These are phyloP conservation scores for Wickerhamiella sorbophila DNA, from an alignment of 805 yeast species.

Conservation along the genomic window DNA sequence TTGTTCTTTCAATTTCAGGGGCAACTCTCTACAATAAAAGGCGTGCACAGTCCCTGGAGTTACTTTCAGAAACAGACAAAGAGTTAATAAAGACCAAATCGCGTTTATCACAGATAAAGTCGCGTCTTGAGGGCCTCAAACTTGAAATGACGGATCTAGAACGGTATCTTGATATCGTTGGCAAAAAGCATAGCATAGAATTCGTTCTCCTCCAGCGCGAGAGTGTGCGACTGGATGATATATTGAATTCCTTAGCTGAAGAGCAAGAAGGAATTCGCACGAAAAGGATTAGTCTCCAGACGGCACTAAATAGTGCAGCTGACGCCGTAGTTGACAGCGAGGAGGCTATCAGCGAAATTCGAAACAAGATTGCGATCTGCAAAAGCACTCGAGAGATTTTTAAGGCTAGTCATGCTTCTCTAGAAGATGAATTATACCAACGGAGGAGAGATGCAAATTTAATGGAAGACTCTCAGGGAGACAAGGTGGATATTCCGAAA, in stretches of 20 bases:
- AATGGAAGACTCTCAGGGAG: too few relatives aligned
- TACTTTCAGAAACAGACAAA: conserved; percentile 57
- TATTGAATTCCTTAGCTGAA: conserved; percentile 4
- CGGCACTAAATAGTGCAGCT: conserved; percentile 5
- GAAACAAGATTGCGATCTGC: conserved; percentile 7
- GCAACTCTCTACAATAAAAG: conserved; percentile 80
- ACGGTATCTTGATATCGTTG: conserved; percentile 52
- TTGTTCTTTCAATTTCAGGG: conserved; percentile 88
- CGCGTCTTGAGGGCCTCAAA: conserved; percentile 62
- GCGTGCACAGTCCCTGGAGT: conserved; percentile 61
- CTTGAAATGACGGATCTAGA: conserved; percentile 65
- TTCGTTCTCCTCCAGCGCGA: conserved; percentile 70
- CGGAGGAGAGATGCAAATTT: background rate
- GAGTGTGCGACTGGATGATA: conserved; percentile 3
- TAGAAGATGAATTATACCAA: background rate
- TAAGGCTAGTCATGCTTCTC: background rate
- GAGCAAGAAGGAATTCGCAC: conserved; percentile 4
- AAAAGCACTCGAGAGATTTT: background rate
- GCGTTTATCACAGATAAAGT: conserved; percentile 53
- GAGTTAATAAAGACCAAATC: conserved; percentile 60
- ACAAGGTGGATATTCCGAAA: too few relatives aligned
- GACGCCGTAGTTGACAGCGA: conserved; percentile 9
- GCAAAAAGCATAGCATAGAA: conserved; percentile 54
- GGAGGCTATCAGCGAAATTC: conserved; percentile 8
- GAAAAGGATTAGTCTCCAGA: background rate